Evolutionary conservation across 768 basidiomycete species (phyloP).

Genomic region (Phylloporus rhodoxanthus): DNA sequence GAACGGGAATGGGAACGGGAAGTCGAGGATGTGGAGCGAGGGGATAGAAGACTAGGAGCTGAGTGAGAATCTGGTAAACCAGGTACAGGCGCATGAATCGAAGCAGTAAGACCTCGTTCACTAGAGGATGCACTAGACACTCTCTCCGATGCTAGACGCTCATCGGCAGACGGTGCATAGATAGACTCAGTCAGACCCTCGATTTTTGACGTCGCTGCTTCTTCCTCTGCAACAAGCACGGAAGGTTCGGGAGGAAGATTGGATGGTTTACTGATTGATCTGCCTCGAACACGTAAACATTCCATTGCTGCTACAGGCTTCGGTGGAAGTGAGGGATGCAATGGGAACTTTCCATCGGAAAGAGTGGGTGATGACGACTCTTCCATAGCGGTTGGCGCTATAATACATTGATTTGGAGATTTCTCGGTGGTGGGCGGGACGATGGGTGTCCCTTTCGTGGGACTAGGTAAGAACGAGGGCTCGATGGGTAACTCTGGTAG

Average conservation of each 20-base stretch:
- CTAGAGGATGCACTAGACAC: conserved; percentile 17
- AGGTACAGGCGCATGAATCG: conserved; percentile 50
- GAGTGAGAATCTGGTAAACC: conserved; percentile 36
- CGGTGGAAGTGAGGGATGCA: conserved; percentile 44
- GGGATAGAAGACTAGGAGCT: conserved; percentile 31
- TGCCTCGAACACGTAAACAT: conserved; percentile 9
- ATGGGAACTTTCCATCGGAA: conserved; percentile 19
- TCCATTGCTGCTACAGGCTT: conserved; percentile 36
- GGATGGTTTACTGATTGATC: conserved; percentile 12
- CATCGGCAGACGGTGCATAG: conserved; percentile 17
- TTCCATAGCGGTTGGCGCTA: conserved; percentile 8
- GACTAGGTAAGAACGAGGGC: conserved; percentile 6
- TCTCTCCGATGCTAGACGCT: conserved; percentile 15
- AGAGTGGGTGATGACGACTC: conserved; percentile 5
- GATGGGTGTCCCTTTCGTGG: background rate
- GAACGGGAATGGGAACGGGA: conserved; percentile 45
- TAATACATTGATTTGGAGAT: conserved; percentile 17
- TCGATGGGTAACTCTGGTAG: conserved; percentile 5
- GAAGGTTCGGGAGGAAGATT: conserved; percentile 11
- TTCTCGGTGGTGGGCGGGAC: conserved; percentile 4
- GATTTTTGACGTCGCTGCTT: conserved; percentile 8
- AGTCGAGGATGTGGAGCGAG: conserved; percentile 23
- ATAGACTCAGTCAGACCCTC: conserved; percentile 27
- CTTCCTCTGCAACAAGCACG: conserved; percentile 7
- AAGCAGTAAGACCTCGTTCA: conserved; percentile 40